Evolutionary conservation across 805 yeast species (phyloP).

Genomic region (Myxozyma vanderwaltii): DNA sequence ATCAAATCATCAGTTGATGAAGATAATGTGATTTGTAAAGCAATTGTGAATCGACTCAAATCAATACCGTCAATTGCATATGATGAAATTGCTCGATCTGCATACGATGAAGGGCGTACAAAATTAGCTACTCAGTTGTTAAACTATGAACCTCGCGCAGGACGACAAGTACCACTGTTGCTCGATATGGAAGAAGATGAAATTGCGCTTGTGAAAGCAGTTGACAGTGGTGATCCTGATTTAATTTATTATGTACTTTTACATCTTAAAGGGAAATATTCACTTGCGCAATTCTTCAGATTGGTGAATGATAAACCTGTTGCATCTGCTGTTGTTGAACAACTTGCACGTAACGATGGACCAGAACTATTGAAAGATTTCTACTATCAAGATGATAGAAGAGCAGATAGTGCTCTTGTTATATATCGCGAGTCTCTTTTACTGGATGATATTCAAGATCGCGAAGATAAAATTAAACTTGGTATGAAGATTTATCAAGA

Average conservation of each 20-base stretch:
- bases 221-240: conserved; percentile 62
- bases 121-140: conserved; percentile 67
- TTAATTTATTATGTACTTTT: conserved; percentile 59
- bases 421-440: conserved; percentile 42
- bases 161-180: conserved; percentile 62
- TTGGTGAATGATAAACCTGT: conserved; percentile 54
- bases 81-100: conserved; percentile 60
- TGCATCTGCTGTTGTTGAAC: conserved; percentile 49
- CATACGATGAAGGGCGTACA: conserved; percentile 79
- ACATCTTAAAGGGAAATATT: conserved; percentile 55
- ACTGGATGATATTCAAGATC: conserved; percentile 26
- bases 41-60: conserved; percentile 52
- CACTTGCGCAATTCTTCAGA: conserved; percentile 69
- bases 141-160: conserved; percentile 63
- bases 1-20: conserved; percentile 49
- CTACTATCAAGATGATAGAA: conserved; percentile 65
- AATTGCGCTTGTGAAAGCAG: conserved; percentile 66
- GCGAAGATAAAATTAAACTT: conserved; percentile 37
- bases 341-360: conserved; percentile 42
- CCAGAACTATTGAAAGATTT: conserved; percentile 53
- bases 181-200: conserved; percentile 72
- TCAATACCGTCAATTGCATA: conserved; percentile 53
- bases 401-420: conserved; percentile 50
- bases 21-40: conserved; percentile 60
- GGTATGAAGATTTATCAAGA: conserved; percentile 44